Evolutionary conservation across 1,139 yeast species (phyloP).

Genomic region (Suhomyces panamericanus): DNA sequence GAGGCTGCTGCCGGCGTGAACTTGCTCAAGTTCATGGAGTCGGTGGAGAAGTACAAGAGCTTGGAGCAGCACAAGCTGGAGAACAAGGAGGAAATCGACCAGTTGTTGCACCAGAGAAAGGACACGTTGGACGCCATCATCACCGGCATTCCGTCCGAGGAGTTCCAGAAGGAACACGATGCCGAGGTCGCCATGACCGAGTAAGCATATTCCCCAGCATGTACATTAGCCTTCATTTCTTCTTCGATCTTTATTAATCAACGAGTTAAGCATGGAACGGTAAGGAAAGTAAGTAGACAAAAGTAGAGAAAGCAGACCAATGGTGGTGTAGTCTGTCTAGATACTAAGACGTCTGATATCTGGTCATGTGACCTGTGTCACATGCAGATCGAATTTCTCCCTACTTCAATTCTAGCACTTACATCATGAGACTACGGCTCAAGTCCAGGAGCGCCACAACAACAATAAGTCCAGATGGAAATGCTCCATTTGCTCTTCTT

Average conservation of each 20-base stretch:
- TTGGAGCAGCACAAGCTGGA: slow-evolving; percentile 41
- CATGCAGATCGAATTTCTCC: too few species aligned
- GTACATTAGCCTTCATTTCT: slow-evolving; percentile 11
- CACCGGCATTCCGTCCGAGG: slow-evolving; percentile 34
- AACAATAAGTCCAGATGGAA: slow-evolving; percentile 19
- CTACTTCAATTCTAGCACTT: background rate
- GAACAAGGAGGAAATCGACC: slow-evolving; percentile 39
- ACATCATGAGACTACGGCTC: slow-evolving; percentile 26
- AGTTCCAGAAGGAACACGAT: slow-evolving; percentile 11
- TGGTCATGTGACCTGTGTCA: too few species aligned
- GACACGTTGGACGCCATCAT: slow-evolving; percentile 44
- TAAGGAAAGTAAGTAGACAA: too few species aligned
- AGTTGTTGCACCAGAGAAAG: slow-evolving; percentile 38
- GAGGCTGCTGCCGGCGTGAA: slow-evolving; percentile 88
- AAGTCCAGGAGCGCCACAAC: slow-evolving; percentile 22
- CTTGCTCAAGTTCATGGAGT: slow-evolving; percentile 61
- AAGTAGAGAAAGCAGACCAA: too few species aligned
- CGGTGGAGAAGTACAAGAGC: slow-evolving; percentile 57
- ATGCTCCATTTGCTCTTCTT: slow-evolving; percentile 18
- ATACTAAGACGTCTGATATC: too few species aligned
- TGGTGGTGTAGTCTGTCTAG: too few species aligned
- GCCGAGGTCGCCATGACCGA: slow-evolving; percentile 11
- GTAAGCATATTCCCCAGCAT: background rate
- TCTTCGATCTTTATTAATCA: slow-evolving; percentile 2
- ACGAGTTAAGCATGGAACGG: background rate